Conservation (phyloP, 2,329 filamentous ascomycete species). For the Periglandula ipomoeae region DNA sequence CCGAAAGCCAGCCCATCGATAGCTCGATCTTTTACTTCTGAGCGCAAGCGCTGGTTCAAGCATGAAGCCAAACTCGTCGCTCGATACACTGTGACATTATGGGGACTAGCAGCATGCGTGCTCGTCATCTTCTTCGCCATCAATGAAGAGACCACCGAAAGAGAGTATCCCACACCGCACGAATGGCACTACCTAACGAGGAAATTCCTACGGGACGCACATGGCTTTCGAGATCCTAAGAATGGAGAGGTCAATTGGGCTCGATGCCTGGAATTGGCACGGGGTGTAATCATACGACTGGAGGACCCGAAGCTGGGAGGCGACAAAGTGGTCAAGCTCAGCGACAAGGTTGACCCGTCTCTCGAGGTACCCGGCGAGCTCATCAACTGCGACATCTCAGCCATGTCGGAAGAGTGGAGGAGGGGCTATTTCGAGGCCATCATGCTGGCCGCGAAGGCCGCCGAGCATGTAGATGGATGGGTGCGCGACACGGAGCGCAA, state of each 20-base stretch:
- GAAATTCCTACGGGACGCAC: conserved; percentile 56
- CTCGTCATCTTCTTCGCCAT: conserved; percentile 55
- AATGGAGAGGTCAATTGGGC: conserved; percentile 56
- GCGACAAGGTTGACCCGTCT: conserved; percentile 50
- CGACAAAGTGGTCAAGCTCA: conserved; percentile 47
- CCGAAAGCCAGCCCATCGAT: conserved; percentile 42
- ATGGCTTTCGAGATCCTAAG: conserved; percentile 45
- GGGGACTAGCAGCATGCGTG: conserved; percentile 51
- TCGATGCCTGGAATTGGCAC: conserved; percentile 50
- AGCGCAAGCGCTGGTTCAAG: conserved; percentile 60
- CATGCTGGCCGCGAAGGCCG: conserved; percentile 65
- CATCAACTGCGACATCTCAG: conserved; percentile 58
- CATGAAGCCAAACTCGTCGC: conserved; percentile 61
- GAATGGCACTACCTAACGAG: conserved; percentile 72
- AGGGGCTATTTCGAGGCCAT: conserved; percentile 77
- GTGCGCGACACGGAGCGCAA: conserved; percentile 59
- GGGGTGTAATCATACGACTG: conserved; percentile 52
- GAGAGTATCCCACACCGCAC: conserved; percentile 66
- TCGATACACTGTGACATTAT: conserved; percentile 59
- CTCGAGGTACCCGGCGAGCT: conserved; percentile 60
- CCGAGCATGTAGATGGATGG: conserved; percentile 76
- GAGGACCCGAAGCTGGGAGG: conserved; percentile 65
- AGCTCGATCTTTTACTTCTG: conserved; percentile 69
- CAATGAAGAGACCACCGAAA: conserved; percentile 66
- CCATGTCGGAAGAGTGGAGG: conserved; percentile 75